Conservation (phyloP, 192 early-diverging fungal genomes). For the Linnemannia exigua region DNA sequence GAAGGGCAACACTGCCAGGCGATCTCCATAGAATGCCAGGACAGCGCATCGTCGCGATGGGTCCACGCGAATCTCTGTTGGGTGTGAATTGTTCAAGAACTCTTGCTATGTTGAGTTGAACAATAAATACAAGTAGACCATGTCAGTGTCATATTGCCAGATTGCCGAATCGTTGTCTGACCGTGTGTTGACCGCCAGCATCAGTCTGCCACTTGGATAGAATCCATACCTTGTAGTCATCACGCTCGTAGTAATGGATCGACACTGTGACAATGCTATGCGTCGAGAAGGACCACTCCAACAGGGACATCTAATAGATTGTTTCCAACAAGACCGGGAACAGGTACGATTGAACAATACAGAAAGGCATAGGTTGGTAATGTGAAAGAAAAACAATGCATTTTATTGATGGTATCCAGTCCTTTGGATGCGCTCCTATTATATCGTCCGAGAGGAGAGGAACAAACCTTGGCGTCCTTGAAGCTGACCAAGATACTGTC, state of each 20-base stretch:
- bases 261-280: conserved; percentile 91
- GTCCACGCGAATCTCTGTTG: conserved; percentile 81
- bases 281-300: conserved; percentile 84
- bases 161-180: background rate
- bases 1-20: conserved; percentile 92
- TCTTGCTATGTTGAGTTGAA: conserved; percentile 65
- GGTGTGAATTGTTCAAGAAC: conserved; percentile 71
- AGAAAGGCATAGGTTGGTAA: conserved; percentile 26
- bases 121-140: background rate
- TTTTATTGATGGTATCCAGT: conserved; percentile 27
- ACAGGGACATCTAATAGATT: conserved; percentile 85
- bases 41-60: conserved; percentile 91
- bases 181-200: background rate
- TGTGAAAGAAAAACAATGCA: conserved; percentile 8
- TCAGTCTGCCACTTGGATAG: background rate
- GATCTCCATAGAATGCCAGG: conserved; percentile 89
- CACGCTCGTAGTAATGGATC: conserved; percentile 97
- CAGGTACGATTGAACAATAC: background rate
- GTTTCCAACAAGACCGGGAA: conserved; percentile 24
- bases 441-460: background rate
- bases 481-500: conserved; percentile 86
- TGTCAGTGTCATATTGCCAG: background rate
- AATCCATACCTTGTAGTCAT: conserved; percentile 78
- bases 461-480: conserved; percentile 85
- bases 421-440: background rate